These are phyloP conservation scores for Debaryomyces sp. DNA, from an alignment of 1,139 yeast species.

Conservation along the genomic window DNA sequence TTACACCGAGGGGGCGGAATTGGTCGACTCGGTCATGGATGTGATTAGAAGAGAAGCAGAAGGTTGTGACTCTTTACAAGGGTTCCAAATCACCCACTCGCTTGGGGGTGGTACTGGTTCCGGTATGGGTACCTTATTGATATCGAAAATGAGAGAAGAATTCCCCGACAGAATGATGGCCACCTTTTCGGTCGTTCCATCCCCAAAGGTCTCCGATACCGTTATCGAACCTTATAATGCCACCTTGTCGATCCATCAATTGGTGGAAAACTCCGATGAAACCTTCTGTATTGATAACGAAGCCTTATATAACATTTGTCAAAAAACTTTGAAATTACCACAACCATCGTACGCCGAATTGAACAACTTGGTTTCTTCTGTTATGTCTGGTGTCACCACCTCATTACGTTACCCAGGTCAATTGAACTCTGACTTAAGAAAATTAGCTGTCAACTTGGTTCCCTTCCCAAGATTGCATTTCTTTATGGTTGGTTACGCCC, in stretches of 20 bases:
- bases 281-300: constrained; percentile 95
- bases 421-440: constrained; percentile 87
- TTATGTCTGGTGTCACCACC: constrained; percentile 91
- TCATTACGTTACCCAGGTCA: constrained; percentile 94
- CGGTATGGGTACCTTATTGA: constrained; percentile 88
- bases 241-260: constrained; percentile 87
- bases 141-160: constrained; percentile 82
- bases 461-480: constrained; percentile 95
- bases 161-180: constrained; percentile 96
- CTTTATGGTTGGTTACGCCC: constrained; percentile 94
- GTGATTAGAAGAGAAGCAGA: constrained; percentile 93
- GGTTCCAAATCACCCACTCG: constrained; percentile 92
- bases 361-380: constrained; percentile 81
- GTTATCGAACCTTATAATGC: constrained; percentile 96
- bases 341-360: constrained; percentile 80
- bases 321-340: constrained; percentile 75
- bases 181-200: constrained; percentile 89
- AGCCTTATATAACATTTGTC: constrained; percentile 88
- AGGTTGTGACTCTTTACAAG: constrained; percentile 89
- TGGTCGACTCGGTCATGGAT: constrained; percentile 86
- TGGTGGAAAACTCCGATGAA: constrained; percentile 87
- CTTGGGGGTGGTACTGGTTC: constrained; percentile 98
- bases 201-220: constrained; percentile 88
- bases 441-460: constrained; percentile 88
- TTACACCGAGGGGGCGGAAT: constrained; percentile 94